Evolutionary conservation across 306 rosid genomes (phyloP), one percentile per base, ranked within the genome.

Genomic region (Prunus davidiana): DNA sequence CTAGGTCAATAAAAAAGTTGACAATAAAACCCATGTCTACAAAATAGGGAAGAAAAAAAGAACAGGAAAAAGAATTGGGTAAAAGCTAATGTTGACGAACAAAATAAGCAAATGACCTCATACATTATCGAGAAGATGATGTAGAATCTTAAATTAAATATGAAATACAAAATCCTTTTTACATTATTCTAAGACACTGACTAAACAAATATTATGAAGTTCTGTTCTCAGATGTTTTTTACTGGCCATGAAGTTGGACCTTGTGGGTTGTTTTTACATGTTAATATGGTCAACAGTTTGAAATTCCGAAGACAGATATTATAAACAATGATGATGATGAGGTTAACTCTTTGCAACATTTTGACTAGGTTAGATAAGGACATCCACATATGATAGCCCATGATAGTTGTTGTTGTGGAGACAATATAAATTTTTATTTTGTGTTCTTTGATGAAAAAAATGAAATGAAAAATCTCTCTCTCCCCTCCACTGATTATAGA

Each of bases 301-400:
- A 69, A 78, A 80, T 78, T 74, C 69, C 82, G 18, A 71, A 50
- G 76, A 54, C 55, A 65, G 72, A 22, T 30, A 71, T 38, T 69
- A 61, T 57, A 32, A 28, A 74, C 77, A 65, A 60, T 76, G 24
- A 82, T 61, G 60, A 38, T 56, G 64, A 78, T 5, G 5, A n/a
- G 34, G 19, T 77, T 47, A 54, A 25, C 72, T 64, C 24, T 67
- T 61, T 57, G 50, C 54, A 67, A 69, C 78, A 79, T 69, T 61
- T 87, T 87, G 91, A 93, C 88, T 74, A 54, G 86, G 91, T 89
- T 91, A 87, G 83, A 82, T 69, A 78, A 28, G 71, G 80, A 81
- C 74, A 72, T 78, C 79, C 58, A 73, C 79, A 72, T 78, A 80
- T 86, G 77, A 55, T 71, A 13, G 67, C 55, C 76, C 76, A 56